phyloP scores from a whole-genome alignment of 176 grass and related monocot species.

The Thalia dealbata region DNA sequence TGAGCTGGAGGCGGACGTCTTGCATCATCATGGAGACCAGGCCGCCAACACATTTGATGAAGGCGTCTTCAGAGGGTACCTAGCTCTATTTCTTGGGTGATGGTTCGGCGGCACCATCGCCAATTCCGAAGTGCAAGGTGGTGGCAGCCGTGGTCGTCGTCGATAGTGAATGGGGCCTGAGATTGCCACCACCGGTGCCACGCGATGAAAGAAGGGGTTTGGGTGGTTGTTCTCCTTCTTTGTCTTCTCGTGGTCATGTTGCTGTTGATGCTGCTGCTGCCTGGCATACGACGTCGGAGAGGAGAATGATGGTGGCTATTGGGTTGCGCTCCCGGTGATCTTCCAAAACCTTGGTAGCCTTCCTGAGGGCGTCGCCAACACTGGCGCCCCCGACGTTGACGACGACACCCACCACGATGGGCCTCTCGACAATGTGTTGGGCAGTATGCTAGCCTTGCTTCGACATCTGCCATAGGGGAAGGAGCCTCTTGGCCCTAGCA shows the following conservation, averaged over 20 bases:
- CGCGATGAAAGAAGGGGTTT: background rate
- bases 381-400: constrained; percentile 26
- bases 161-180: background rate
- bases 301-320: constrained; percentile 83
- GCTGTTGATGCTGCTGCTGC: constrained; percentile 33
- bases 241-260: background rate
- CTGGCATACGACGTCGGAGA: constrained; percentile 69
- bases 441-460: constrained; percentile 71
- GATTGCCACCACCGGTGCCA: background rate
- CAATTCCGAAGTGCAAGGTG: constrained; percentile 36
- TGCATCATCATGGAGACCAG: constrained; percentile 93
- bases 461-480: constrained; percentile 71
- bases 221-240: background rate
- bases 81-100: constrained; percentile 14
- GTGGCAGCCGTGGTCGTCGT: constrained; percentile 13
- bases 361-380: constrained; percentile 65
- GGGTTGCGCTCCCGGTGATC: constrained; percentile 76
- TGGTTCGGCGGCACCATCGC: background rate
- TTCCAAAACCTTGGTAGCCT: constrained; percentile 90
- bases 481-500: constrained; percentile 56
- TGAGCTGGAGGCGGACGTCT: constrained; percentile 59
- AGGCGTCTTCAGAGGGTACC: constrained; percentile 44
- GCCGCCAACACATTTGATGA: constrained; percentile 73
- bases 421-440: constrained; percentile 64
- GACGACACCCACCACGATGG: constrained; percentile 39